These are phyloP conservation scores for Phytophthora vignae DNA, from an alignment of 352 stramenopile genomes.

Conservation along the genomic window DNA sequence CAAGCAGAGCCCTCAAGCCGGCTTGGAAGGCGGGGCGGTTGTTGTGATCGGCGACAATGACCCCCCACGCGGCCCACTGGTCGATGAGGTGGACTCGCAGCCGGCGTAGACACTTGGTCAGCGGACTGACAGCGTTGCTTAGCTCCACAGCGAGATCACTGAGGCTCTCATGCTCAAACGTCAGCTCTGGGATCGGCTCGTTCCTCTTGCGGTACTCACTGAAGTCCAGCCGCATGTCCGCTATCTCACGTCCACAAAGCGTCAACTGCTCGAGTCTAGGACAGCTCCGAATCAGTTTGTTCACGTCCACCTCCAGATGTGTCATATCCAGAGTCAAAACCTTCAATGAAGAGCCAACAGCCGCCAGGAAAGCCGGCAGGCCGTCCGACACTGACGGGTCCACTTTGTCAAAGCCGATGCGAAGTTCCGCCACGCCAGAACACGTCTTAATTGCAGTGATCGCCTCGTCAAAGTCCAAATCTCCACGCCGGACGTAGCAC, in stretches of 20 bases:
- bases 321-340: slow-evolving; percentile 7
- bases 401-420: slow-evolving; percentile 9
- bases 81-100: slow-evolving; percentile 23
- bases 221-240: slow-evolving; percentile 20
- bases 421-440: slow-evolving; percentile 7
- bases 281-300: slow-evolving; percentile 4
- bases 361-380: slow-evolving; percentile 7
- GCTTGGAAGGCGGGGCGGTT: slow-evolving; percentile 24
- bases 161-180: slow-evolving; percentile 11
- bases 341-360: slow-evolving; percentile 14
- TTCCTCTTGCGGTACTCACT: slow-evolving; percentile 19
- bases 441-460: neutral
- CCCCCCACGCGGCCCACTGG: slow-evolving; percentile 16
- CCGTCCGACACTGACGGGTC: slow-evolving; percentile 4
- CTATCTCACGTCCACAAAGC: neutral
- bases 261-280: slow-evolving; percentile 1
- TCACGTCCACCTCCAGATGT: slow-evolving; percentile 8
- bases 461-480: slow-evolving; percentile 5
- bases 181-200: slow-evolving; percentile 9
- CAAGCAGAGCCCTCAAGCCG: slow-evolving; percentile 8
- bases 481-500: neutral
- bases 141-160: slow-evolving; percentile 1
- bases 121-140: neutral
- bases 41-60: slow-evolving; percentile 15
- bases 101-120: slow-evolving; percentile 23